phyloP scores from a whole-genome alignment of 2,329 filamentous ascomycete genomes.

The Karstenula rhodostoma region DNA sequence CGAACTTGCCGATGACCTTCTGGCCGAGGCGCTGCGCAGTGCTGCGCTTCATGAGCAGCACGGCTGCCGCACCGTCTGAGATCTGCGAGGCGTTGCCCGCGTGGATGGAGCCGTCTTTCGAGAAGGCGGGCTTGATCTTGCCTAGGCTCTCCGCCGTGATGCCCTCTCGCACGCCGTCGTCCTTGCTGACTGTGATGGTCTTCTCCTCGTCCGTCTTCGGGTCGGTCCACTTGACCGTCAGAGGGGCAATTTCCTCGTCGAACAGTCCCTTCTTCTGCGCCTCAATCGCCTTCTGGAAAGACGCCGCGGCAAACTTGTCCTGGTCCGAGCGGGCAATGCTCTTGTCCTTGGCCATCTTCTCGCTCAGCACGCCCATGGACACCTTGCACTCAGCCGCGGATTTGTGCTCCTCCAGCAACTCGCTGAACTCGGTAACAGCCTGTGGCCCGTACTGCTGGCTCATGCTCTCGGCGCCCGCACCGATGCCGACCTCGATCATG shows the following conservation, averaged over 20 bases:
- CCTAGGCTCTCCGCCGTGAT: slow-evolving; percentile 87
- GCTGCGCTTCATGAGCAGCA: slow-evolving; percentile 92
- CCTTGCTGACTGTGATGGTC: slow-evolving; percentile 80
- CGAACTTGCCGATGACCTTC: slow-evolving; percentile 90
- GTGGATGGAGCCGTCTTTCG: slow-evolving; percentile 92
- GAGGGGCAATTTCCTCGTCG: slow-evolving; percentile 86
- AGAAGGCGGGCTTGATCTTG: slow-evolving; percentile 91
- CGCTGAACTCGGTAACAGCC: slow-evolving; percentile 92
- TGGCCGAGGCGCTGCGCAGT: slow-evolving; percentile 90
- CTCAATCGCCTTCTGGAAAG: slow-evolving; percentile 87
- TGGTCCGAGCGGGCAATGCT: slow-evolving; percentile 75
- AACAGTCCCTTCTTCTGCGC: slow-evolving; percentile 92
- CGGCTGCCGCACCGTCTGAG: slow-evolving; percentile 90
- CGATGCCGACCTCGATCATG: slow-evolving; percentile 95
- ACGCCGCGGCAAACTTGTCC: slow-evolving; percentile 92
- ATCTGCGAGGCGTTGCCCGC: slow-evolving; percentile 96
- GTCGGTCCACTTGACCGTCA: slow-evolving; percentile 87
- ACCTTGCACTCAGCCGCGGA: slow-evolving; percentile 97
- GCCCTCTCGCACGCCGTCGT: slow-evolving; percentile 86
- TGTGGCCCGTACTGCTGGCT: slow-evolving; percentile 85
- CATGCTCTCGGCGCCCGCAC: slow-evolving; percentile 98
- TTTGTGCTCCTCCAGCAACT: slow-evolving; percentile 80
- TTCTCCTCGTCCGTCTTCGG: slow-evolving; percentile 88
- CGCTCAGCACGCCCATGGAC: slow-evolving; percentile 91
- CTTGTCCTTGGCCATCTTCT: slow-evolving; percentile 91